These are phyloP conservation scores for Myxozyma neotropica DNA, from an alignment of 805 yeast species.

Conservation along the genomic window DNA sequence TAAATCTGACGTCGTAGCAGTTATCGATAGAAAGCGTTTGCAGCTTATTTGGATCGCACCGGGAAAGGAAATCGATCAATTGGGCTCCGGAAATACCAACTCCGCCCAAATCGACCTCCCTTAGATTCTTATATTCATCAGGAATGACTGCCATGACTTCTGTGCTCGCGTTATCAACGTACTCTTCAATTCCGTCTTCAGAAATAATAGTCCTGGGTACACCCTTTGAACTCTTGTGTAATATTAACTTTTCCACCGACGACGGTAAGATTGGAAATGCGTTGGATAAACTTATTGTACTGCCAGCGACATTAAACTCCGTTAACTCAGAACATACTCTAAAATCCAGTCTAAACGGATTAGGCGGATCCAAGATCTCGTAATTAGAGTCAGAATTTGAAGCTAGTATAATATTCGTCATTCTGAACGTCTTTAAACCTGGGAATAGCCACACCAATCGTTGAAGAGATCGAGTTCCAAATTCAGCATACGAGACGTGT, in stretches of 20 bases:
- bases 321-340: slow-evolving; percentile 2
- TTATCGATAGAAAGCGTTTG: slow-evolving; percentile 8
- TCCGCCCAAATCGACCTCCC: slow-evolving; percentile 11
- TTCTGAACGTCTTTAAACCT: not conserved
- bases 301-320: slow-evolving; percentile 3
- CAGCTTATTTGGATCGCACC: slow-evolving; percentile 9
- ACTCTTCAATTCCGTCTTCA: not conserved
- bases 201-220: slow-evolving; percentile 2
- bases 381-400: not conserved
- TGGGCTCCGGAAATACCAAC: slow-evolving; percentile 6
- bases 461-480: slow-evolving; percentile 5
- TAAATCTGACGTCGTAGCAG: slow-evolving; percentile 3
- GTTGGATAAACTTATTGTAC: not conserved
- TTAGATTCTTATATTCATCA: slow-evolving; percentile 9
- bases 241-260: slow-evolving; percentile 2
- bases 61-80: slow-evolving; percentile 7
- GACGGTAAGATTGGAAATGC: slow-evolving; percentile 9
- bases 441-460: slow-evolving; percentile 11
- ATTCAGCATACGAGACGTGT: slow-evolving; percentile 4
- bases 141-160: slow-evolving; percentile 6
- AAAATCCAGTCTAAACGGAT: slow-evolving; percentile 11
- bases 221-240: slow-evolving; percentile 1
- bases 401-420: slow-evolving; percentile 1
- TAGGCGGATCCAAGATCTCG: slow-evolving; percentile 9
- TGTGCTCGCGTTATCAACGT: not conserved